These are phyloP conservation scores for Aspergillus sp. DNA, from an alignment of 2,329 filamentous ascomycete species.

Conservation along the genomic window DNA sequence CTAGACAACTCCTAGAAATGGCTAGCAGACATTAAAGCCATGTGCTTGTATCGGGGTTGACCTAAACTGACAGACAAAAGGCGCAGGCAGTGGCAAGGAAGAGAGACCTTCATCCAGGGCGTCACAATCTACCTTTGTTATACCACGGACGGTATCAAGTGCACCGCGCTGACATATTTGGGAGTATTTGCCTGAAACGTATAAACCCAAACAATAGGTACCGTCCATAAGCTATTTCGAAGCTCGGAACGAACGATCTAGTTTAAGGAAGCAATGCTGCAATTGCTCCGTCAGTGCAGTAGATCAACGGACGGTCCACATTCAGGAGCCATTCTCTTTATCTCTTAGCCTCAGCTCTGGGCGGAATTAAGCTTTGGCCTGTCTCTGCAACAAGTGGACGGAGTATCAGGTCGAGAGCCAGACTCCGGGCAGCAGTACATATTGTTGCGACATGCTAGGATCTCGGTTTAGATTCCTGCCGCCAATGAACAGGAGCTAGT, in stretches of 20 bases:
- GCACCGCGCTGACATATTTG: background rate
- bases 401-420: too few species aligned
- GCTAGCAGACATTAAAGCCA: background rate
- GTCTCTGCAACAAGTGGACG: background rate
- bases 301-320: background rate
- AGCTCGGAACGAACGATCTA: background rate
- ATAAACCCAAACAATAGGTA: too few species aligned
- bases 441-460: too few species aligned
- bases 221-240: background rate
- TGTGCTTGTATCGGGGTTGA: background rate
- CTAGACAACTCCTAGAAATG: constrained; percentile 24
- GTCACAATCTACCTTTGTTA: constrained; percentile 53
- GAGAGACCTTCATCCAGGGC: constrained; percentile 50
- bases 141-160: constrained; percentile 46
- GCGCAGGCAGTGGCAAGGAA: background rate
- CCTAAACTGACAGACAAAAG: background rate
- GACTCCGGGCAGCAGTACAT: too few species aligned
- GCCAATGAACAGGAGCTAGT: background rate
- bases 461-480: too few species aligned
- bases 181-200: background rate
- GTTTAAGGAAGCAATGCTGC: background rate
- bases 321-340: background rate
- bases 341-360: background rate
- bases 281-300: background rate
- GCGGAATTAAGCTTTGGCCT: background rate